Conservation (phyloP, 2,329 filamentous ascomycete genomes). For the Monilinia polystroma region DNA sequence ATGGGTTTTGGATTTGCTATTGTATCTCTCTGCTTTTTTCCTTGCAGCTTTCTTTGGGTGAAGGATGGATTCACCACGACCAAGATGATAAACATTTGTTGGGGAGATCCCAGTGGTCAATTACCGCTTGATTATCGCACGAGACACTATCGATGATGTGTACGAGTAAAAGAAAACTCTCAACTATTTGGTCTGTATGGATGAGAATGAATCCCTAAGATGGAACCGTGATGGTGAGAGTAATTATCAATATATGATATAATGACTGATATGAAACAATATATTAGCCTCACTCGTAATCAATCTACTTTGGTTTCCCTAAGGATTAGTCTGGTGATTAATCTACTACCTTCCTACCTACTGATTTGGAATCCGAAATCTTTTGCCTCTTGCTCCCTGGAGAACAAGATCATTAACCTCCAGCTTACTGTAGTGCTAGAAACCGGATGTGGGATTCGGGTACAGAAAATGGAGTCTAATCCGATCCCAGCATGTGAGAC, state of each 20-base stretch:
- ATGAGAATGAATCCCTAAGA: not conserved
- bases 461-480: not conserved
- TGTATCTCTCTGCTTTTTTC: not conserved
- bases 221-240: not conserved
- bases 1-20: not conserved
- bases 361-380: not conserved
- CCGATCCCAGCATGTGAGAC: not conserved
- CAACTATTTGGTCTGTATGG: not conserved
- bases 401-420: not conserved
- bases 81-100: not conserved
- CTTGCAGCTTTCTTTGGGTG: not conserved
- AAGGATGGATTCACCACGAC: not conserved
- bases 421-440: too few relatives aligned
- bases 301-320: not conserved
- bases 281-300: not conserved
- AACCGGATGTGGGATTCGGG: not conserved
- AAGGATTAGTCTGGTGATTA: constrained; percentile 1
- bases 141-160: not conserved
- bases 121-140: not conserved
- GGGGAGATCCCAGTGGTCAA: not conserved
- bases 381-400: not conserved
- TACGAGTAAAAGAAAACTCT: not conserved
- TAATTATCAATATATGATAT: not conserved
- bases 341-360: not conserved
- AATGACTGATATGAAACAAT: not conserved